Base-by-base conservation (phyloP, 2,329 filamentous ascomycete genomes). In the Trichophyton benhamiae region DNA sequence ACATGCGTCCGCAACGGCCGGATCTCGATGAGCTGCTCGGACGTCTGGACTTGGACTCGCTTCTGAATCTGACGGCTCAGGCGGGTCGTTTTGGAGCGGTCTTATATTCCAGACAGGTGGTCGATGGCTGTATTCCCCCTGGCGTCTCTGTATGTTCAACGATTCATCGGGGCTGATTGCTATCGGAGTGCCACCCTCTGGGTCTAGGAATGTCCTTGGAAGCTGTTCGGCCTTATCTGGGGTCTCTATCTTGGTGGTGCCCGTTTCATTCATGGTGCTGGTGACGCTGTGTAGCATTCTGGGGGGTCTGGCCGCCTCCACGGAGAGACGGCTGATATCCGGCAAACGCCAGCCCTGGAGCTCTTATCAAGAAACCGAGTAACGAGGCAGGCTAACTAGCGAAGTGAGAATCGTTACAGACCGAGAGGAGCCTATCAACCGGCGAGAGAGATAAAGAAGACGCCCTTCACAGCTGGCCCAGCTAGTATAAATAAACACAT, bases 121-220 rank as follows among this genome's bases (percentile, higher is more conserved):
- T 20, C 71, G 67, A 61, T 68, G 65, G 55, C 70, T 68, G 60
- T 74, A 72, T 53, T 70, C 66, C 0, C 66, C 70, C 62, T 69
- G 70, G 22, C 72, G 69, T 62, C 71, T 67, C 57, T 62, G 67
- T 49, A 55, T 63, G 25, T 64, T 59, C 36, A 70, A 61, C 7
- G 69, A 69, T 53, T 67, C 68, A 17, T 65, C 63, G 7, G 65
- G 58, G 15, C 58, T 65, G 7, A 64, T 63, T 20, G 61, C 52
- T 41, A 65, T 65, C 4, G 63, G 65, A 22, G 61, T 62, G 20
- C 61, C 55, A 15, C 60, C 57, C 11, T 65, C 65, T 8, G 59
- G 44, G 44, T 64, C 63, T 9, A 63, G 38, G 22, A 65, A 59
- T 9, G 62, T 63, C 48, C 60, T 60, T 7, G 41, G 9, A 13